A percentile compares a stretch with the other conserved stretches of the same genome.
phyloP scores from a whole-genome alignment of 108 stramenopile species.

The Seminavis robusta region DNA sequence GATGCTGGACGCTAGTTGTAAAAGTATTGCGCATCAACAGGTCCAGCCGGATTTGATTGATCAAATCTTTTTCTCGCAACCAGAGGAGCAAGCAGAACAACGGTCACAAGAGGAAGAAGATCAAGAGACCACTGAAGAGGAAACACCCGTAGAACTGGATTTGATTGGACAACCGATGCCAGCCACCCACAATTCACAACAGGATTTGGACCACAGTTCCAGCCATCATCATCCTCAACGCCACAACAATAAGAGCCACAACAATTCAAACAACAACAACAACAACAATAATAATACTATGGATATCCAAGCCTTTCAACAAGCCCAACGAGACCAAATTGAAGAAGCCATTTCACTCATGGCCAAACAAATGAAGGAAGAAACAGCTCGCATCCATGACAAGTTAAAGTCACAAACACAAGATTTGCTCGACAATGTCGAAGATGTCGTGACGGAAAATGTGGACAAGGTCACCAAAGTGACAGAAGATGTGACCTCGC shows the following conservation, averaged over 20 bases:
- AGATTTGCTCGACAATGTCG: constrained; percentile 50
- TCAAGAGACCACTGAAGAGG: too few species aligned
- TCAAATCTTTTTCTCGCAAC: too few species aligned
- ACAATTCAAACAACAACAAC: too few species aligned
- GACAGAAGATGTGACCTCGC: constrained; percentile 46
- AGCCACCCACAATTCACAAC: neutral
- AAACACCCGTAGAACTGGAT: too few species aligned
- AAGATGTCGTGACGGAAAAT: constrained; percentile 64
- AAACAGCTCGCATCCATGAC: constrained; percentile 57
- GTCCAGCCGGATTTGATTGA: too few species aligned
- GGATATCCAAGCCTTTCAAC: constrained; percentile 57
- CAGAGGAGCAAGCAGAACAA: too few species aligned
- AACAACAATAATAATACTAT: too few species aligned
- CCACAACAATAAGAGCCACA: too few species aligned
- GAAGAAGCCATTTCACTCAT: constrained; percentile 67
- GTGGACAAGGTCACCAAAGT: constrained; percentile 49
- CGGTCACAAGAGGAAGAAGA: too few species aligned
- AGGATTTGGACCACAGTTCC: neutral
- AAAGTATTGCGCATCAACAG: too few species aligned
- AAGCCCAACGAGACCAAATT: constrained; percentile 71
- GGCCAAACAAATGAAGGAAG: constrained; percentile 63
- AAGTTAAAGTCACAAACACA: constrained; percentile 59
- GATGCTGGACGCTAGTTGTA: too few species aligned
- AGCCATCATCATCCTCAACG: too few species aligned
- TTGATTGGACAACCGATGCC: neutral